phyloP scores from a whole-genome alignment of 495 filamentous ascomycete species.

The Entonaema liquescens region DNA sequence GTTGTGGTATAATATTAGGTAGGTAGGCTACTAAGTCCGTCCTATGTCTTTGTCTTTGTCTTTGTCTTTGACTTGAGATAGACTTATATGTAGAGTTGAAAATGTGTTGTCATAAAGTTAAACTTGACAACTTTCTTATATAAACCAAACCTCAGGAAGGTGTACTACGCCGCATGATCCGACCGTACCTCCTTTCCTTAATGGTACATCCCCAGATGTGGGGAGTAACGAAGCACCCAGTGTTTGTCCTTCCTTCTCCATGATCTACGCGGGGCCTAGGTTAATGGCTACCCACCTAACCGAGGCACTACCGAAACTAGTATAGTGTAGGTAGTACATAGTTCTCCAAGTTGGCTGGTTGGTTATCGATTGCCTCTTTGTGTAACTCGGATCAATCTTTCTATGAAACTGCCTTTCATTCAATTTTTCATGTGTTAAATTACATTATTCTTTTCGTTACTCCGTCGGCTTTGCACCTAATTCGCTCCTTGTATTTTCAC shows the following conservation, averaged over 20 bases:
- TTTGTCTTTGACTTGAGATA: too few relatives aligned
- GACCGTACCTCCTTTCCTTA: neutral
- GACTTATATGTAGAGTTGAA: too few relatives aligned
- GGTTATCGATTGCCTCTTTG: neutral
- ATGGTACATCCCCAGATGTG: neutral
- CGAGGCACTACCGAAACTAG: slow-evolving; percentile 35
- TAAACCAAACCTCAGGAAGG: neutral
- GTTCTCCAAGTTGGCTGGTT: neutral
- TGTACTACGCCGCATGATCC: neutral
- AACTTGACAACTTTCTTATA: neutral
- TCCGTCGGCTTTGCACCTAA: neutral
- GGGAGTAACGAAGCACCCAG: neutral
- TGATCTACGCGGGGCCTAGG: slow-evolving; percentile 6
- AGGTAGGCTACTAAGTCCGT: too few relatives aligned
- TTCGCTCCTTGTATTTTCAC: neutral
- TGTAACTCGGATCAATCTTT: neutral
- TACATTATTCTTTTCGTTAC: neutral
- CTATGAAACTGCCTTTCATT: too few relatives aligned
- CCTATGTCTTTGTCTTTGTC: too few relatives aligned
- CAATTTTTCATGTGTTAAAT: neutral
- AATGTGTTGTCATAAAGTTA: neutral
- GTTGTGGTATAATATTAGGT: neutral
- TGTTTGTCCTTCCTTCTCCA: neutral
- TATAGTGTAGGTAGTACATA: neutral
- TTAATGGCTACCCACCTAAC: neutral